Evolutionary conservation across 2,329 filamentous ascomycete species (phyloP).

Genomic region (Cladophialophora exuberans): DNA sequence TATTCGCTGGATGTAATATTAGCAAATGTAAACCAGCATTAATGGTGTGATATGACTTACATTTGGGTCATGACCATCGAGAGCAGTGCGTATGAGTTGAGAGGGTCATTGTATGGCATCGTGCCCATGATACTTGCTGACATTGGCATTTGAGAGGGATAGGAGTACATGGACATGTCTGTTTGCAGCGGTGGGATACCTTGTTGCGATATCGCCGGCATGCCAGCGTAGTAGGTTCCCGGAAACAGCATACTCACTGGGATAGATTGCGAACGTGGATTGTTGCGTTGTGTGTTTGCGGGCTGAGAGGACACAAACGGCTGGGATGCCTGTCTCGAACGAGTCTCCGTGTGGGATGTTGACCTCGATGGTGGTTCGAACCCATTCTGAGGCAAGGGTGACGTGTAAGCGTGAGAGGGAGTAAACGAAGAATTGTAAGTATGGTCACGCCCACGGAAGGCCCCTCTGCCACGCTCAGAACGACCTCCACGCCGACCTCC

Average conservation of each 20-base stretch:
- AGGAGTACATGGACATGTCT: slow-evolving; percentile 46
- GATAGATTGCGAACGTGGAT: slow-evolving; percentile 64
- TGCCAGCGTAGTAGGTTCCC: slow-evolving; percentile 37
- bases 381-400: slow-evolving; percentile 44
- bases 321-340: slow-evolving; percentile 44
- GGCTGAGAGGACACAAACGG: slow-evolving; percentile 27
- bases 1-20: slow-evolving; percentile 68
- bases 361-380: slow-evolving; percentile 44
- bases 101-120: slow-evolving; percentile 60
- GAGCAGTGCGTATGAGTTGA: slow-evolving; percentile 61
- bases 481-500: slow-evolving; percentile 41
- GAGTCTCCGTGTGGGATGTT: slow-evolving; percentile 44
- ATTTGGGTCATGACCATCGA: slow-evolving; percentile 64
- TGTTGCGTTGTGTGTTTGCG: slow-evolving; percentile 38
- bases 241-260: slow-evolving; percentile 43
- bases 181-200: slow-evolving; percentile 31
- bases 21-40: not conserved
- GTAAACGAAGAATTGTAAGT: slow-evolving; percentile 39
- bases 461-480: slow-evolving; percentile 43
- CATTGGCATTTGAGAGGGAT: slow-evolving; percentile 54
- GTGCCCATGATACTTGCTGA: slow-evolving; percentile 55
- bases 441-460: slow-evolving; percentile 46
- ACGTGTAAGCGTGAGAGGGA: slow-evolving; percentile 42
- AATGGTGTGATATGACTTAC: slow-evolving; percentile 42
- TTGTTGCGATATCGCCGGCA: slow-evolving; percentile 35